Evolutionary conservation across 768 basidiomycete species (phyloP).

Genomic region (Calocera viscosa): DNA sequence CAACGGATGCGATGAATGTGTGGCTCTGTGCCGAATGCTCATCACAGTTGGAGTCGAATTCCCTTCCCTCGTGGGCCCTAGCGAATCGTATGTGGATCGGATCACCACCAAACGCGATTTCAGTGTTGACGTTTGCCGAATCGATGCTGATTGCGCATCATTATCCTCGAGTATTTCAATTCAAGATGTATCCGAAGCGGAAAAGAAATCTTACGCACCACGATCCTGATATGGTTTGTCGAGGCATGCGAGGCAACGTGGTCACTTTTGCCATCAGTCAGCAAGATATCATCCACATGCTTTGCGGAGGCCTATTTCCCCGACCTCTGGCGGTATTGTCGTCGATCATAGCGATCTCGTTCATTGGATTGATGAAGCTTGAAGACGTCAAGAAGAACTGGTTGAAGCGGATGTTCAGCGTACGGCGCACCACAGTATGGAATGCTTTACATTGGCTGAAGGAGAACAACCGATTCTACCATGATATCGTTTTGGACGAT

Average conservation of each 20-base stretch:
- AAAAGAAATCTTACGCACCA: not conserved
- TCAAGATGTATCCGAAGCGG: constrained; percentile 31
- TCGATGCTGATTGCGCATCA: constrained; percentile 27
- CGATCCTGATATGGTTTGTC: constrained; percentile 17
- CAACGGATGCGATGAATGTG: not conserved
- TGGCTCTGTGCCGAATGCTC: not conserved
- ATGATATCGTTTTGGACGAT: constrained; percentile 22
- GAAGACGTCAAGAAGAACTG: constrained; percentile 19
- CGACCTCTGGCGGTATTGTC: constrained; percentile 22
- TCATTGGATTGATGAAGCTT: constrained; percentile 25
- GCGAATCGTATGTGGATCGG: constrained; percentile 35
- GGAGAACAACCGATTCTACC: constrained; percentile 28
- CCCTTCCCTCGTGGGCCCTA: constrained; percentile 20
- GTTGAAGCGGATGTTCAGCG: constrained; percentile 26
- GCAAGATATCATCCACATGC: constrained; percentile 25
- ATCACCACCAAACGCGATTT: constrained; percentile 23
- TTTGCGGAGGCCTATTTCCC: constrained; percentile 30
- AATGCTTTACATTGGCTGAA: constrained; percentile 31
- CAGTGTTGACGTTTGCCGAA: constrained; percentile 29
- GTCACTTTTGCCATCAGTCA: constrained; percentile 24
- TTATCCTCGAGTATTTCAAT: constrained; percentile 27
- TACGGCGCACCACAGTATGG: constrained; percentile 24
- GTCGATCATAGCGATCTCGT: constrained; percentile 28
- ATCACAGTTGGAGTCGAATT: not conserved
- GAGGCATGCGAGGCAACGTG: constrained; percentile 30